Conservation (phyloP, 2,329 filamentous ascomycete genomes). For the Botrytis cinerea region DNA sequence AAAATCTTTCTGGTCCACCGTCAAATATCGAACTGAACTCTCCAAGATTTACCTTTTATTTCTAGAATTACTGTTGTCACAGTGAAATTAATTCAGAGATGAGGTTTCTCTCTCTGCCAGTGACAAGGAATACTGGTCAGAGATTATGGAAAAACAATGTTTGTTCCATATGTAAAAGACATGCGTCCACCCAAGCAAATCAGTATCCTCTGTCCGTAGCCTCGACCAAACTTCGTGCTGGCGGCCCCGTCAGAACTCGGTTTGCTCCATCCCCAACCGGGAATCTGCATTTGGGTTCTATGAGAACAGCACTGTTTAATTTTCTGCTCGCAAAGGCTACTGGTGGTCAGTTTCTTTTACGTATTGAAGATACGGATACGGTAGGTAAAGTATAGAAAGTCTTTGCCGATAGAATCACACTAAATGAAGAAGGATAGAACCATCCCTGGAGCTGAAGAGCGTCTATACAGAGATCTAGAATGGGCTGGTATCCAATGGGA, state of each 20-base stretch:
- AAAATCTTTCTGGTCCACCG: background rate
- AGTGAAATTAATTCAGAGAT: constrained; percentile 1
- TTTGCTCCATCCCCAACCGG: constrained; percentile 97
- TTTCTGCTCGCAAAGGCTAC: constrained; percentile 88
- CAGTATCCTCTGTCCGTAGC: constrained; percentile 27
- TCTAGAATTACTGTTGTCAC: background rate
- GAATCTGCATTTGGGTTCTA: constrained; percentile 85
- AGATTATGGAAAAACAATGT: constrained; percentile 21
- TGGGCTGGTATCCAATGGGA: constrained; percentile 95
- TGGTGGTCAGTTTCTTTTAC: constrained; percentile 83
- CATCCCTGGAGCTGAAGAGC: constrained; percentile 74
- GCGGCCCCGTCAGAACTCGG: constrained; percentile 69
- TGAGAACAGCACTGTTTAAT: constrained; percentile 94
- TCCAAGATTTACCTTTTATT: background rate
- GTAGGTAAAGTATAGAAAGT: constrained; percentile 47
- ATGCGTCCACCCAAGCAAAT: constrained; percentile 16
- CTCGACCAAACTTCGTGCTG: constrained; percentile 44
- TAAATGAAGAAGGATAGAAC: constrained; percentile 60
- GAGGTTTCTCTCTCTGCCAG: constrained; percentile 6
- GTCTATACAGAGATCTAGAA: constrained; percentile 74
- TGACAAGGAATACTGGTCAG: constrained; percentile 11
- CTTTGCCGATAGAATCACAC: constrained; percentile 18
- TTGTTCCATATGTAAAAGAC: constrained; percentile 15
- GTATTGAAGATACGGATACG: constrained; percentile 95
- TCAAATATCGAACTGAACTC: background rate